Conservation (phyloP, 2,329 filamentous ascomycete species). For the Fusarium newnesense region DNA sequence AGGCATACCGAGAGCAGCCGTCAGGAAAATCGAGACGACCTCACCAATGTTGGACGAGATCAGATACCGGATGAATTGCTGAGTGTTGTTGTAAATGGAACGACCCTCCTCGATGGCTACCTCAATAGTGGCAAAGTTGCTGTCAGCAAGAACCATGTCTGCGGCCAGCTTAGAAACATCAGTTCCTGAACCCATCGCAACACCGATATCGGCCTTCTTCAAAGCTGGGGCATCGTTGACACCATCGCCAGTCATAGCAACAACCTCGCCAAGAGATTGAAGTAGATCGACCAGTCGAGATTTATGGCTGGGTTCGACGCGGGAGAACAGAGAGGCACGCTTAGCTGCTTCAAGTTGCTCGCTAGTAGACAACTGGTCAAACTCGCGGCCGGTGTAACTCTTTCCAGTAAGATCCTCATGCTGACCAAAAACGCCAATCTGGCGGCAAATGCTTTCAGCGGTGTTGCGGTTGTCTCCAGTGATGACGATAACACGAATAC, state of each 20-base stretch:
- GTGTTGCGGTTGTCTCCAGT: conserved; percentile 98
- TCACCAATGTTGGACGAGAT: conserved; percentile 99
- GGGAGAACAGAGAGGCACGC: conserved; percentile 90
- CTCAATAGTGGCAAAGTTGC: conserved; percentile 99
- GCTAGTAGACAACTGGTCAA: conserved; percentile 81
- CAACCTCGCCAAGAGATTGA: conserved; percentile 91
- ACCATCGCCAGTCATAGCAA: conserved; percentile 98
- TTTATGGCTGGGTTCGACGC: conserved; percentile 96
- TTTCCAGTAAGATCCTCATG: conserved; percentile 88
- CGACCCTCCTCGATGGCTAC: conserved; percentile 95
- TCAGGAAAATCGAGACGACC: conserved; percentile 98
- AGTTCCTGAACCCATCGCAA: conserved; percentile 98
- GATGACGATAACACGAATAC: conserved; percentile 97
- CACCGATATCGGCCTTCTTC: conserved; percentile 98
- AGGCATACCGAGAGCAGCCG: conserved; percentile 94
- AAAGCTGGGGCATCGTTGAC: conserved; percentile 98
- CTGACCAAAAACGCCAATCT: conserved; percentile 91
- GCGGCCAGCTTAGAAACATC: conserved; percentile 96
- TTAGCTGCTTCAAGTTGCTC: conserved; percentile 88
- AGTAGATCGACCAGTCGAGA: conserved; percentile 97
- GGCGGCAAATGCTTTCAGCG: conserved; percentile 95
- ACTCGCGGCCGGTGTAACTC: conserved; percentile 95
- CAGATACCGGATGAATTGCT: conserved; percentile 98
- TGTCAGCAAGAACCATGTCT: conserved; percentile 98
- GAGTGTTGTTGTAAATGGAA: conserved; percentile 99